A percentile compares a stretch with the other conserved stretches of the same genome.
phyloP scores from a whole-genome alignment of 2,329 filamentous ascomycete genomes.

The Arthrobotrys sinensis region DNA sequence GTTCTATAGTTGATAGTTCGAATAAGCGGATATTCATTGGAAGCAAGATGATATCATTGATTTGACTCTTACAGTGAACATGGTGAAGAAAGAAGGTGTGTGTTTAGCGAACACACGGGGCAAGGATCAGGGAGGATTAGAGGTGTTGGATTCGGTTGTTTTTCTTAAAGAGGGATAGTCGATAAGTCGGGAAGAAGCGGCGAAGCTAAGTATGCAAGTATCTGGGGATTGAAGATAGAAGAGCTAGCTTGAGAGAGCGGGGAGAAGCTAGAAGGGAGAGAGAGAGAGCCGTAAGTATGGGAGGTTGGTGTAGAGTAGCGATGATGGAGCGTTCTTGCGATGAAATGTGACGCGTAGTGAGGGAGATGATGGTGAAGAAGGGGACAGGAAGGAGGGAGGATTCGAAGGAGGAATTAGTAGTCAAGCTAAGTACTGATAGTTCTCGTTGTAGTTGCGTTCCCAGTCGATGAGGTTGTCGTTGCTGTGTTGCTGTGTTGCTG shows the following conservation, averaged over 20 bases:
- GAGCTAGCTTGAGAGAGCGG: slow-evolving; percentile 2
- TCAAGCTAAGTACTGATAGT: not conserved
- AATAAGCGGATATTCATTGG: not conserved
- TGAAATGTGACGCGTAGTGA: not conserved
- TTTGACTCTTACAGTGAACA: slow-evolving; percentile 8
- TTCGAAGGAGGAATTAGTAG: not conserved
- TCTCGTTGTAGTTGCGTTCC: not conserved
- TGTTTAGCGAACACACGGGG: slow-evolving; percentile 7
- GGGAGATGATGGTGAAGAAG: not conserved
- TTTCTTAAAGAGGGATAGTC: slow-evolving; percentile 12
- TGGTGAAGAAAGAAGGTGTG: not conserved
- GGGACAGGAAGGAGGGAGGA: not conserved
- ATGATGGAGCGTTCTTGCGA: not conserved
- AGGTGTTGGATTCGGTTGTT: slow-evolving; percentile 16
- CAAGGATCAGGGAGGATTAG: slow-evolving; percentile 8
- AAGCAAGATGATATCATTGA: slow-evolving; percentile 2
- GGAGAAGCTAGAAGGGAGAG: not conserved
- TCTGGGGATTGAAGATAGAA: not conserved
- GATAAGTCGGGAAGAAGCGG: not conserved
- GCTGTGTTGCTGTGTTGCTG: slow-evolving; percentile 23
- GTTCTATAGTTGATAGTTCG: not conserved
- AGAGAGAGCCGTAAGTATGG: not conserved
- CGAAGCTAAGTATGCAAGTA: slow-evolving; percentile 3
- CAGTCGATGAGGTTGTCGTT: slow-evolving; percentile 20
- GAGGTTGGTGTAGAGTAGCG: not conserved